Base-by-base conservation (phyloP, 164 flowering plant genomes). In the Vitis rotundifolia region DNA sequence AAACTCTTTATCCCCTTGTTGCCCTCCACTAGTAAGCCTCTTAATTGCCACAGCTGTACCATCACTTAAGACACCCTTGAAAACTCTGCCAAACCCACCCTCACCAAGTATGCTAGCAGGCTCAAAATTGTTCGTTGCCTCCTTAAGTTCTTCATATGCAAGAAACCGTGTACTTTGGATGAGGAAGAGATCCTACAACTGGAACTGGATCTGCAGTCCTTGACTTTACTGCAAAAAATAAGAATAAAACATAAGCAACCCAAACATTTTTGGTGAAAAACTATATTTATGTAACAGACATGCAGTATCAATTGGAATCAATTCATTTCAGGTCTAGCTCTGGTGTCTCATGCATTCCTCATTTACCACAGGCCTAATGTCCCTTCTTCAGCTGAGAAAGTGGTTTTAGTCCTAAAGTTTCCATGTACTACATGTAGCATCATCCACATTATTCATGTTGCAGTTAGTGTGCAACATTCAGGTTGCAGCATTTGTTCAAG, bases 31-130 rank as follows among this genome's bases (percentile, higher is more conserved):
- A 15, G 88, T 84, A 67, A 95, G 94, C 84, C 89, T 91, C 85
- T 95, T 95, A 68, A 95, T 95, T 56, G 99, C 99, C 50, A 95
- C 99, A 71, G 88, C 86, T 28, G 97, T 95, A 22, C 99, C 99
- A 85, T 95, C 97, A 77, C 82, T 86, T 71, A 95, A 80, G 58
- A 91, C 86, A 72, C 99, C 99, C 80, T 90, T 91, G 80, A 85
- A 95, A 73, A 93, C 99, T 72, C 77, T 85, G 29, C 99, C 99
- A 81, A 95, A 95, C 7, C 99, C 98, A 72, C 99, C 98, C 85
- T 95, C 99, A 60, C 99, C 98, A 47, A 95, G 91, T 74, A 95
- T 77, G 73, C 96, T 91, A 16, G 87, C 77, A 57, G 87, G 28
- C 81, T 88, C 90, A 83, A 95, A 95, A 76, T 91, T 90, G 71